Percentiles rank a stretch among this genome's conserved stretches.
Evolutionary conservation across 169 alveolate species (phyloP).

Genomic region (Cryptosporidium felis): DNA sequence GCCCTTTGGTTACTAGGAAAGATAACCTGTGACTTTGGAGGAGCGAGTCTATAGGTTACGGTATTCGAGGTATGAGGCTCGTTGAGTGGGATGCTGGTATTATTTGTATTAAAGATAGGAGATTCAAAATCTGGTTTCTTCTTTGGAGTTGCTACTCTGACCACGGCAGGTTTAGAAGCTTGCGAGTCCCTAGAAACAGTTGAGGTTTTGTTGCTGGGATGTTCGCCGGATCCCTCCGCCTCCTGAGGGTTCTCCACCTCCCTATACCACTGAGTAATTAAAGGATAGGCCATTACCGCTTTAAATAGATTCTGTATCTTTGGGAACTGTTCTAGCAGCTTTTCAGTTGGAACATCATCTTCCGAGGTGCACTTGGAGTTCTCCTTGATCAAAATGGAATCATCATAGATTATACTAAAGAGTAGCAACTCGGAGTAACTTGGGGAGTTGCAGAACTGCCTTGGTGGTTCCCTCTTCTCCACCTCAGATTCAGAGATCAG

Average conservation of each 20-base stretch:
- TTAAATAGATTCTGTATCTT: constrained; percentile 10
- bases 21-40: constrained; percentile 66
- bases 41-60: constrained; percentile 62
- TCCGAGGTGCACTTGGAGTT: not conserved
- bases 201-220: too few species aligned
- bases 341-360: constrained; percentile 16
- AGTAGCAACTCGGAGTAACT: constrained; percentile 35
- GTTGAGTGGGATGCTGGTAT: not conserved
- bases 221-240: not conserved
- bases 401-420: constrained; percentile 58
- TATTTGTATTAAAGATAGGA: not conserved
- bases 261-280: constrained; percentile 56
- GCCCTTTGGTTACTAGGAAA: constrained; percentile 37
- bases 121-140: not conserved
- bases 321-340: constrained; percentile 46
- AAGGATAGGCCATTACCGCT: constrained; percentile 52
- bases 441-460: constrained; percentile 33
- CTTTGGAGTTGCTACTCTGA: not conserved
- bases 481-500: not conserved
- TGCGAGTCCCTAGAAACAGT: too few species aligned
- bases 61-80: constrained; percentile 61
- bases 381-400: constrained; percentile 3
- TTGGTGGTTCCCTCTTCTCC: not conserved
- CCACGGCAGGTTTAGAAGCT: too few species aligned
- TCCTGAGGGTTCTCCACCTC: constrained; percentile 23